A percentile compares a stretch with the other conserved stretches of the same genome.
These are phyloP conservation scores for Pezicula radicicola DNA, from an alignment of 2,329 filamentous ascomycete genomes.

Conservation along the genomic window DNA sequence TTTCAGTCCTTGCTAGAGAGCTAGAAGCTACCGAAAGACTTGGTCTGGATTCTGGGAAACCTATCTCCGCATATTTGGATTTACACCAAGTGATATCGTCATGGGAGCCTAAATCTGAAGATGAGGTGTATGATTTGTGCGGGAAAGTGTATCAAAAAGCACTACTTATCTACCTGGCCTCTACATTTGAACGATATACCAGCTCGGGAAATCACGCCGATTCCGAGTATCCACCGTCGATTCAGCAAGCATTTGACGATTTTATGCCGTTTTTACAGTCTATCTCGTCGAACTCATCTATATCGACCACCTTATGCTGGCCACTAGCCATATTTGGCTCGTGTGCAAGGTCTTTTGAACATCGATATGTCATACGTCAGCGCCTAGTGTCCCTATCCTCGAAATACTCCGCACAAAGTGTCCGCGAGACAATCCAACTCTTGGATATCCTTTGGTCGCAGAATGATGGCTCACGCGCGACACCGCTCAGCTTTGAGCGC, in stretches of 20 bases:
- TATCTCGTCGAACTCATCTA: not conserved
- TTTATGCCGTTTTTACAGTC: slow-evolving; percentile 1
- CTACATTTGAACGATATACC: not conserved
- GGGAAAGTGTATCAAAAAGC: not conserved
- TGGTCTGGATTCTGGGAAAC: not conserved
- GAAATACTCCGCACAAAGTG: not conserved
- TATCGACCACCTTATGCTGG: slow-evolving; percentile 1
- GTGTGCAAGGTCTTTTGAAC: not conserved
- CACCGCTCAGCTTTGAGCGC: not conserved
- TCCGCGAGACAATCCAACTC: not conserved
- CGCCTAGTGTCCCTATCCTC: not conserved
- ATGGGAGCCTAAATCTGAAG: not conserved
- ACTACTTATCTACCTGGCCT: not conserved
- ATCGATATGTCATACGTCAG: not conserved
- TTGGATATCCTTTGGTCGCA: not conserved
- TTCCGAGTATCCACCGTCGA: not conserved
- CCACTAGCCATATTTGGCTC: slow-evolving; percentile 1
- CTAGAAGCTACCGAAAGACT: not conserved
- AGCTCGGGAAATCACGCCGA: not conserved
- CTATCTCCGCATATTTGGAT: not conserved
- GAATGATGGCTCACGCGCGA: not conserved
- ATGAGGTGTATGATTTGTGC: not conserved
- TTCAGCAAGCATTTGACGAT: not conserved
- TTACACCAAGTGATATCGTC: not conserved
- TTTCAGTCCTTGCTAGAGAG: not conserved